Base-by-base conservation (phyloP, 345 rosid genomes). In the Hibiscus tridactylites region DNA sequence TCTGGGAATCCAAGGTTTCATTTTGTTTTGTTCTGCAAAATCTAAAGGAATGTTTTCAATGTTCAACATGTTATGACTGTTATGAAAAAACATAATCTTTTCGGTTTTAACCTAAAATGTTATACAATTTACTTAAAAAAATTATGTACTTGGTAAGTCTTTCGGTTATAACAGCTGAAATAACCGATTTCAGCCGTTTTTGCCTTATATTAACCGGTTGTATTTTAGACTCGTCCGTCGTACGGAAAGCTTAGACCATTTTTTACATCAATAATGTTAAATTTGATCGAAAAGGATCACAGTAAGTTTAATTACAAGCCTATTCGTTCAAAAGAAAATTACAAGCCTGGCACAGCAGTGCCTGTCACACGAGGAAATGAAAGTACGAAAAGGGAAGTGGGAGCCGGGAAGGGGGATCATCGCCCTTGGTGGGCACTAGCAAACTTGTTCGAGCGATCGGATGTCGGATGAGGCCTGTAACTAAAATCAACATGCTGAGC, bases 401-500 rank as follows among this genome's bases (percentile, higher is more conserved):
- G 21, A 21, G 21, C 21, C 21, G 21, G 52, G 57, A 21, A 54
- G 35, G 61, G 6, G 53, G 24, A 50, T 85, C 82, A 85, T 71
- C 26, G 35, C 74, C 87, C 79, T 44, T 74, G 56, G 46, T 76
- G 68, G 68, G 80, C 58, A 69, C 78, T 79, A 52, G 85, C 79
- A 50, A 71, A 21, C 77, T 82, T 79, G 70, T 74, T 76, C 77
- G 72, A 65, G 57, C 69, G 76, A 63, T 79, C 78, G 19, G 83
- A 74, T 49, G 81, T 71, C 33, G 73, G 73, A 75, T 79, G 70
- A 70, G 75, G 82, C 35, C 68, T 66, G 78, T 71, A 77, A 65
- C 86, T 83, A 35, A 31, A 75, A 67, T 83, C 84, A 1, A 81
- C 72, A 61, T 82, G 78, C 57, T 77, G 83, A 68, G 80, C 46